Evolutionary conservation across 371 early-diverging fungal species (phyloP), one percentile per base, ranked within the genome.

Genomic region (Dichotomocladium elegans): DNA sequence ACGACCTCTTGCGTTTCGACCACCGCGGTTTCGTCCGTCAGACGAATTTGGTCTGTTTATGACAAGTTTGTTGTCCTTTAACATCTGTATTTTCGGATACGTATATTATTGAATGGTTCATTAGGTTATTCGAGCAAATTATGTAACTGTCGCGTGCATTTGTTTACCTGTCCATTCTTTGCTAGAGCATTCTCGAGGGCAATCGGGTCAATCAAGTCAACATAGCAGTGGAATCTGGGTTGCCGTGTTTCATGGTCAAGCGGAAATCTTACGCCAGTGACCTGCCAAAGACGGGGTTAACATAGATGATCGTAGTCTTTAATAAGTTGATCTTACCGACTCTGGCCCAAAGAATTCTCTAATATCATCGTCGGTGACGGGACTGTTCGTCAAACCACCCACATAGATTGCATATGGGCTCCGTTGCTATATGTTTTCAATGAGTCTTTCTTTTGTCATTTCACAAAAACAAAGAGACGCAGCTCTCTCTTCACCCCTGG

Each of bases 181-280:
- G 53, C 43, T 35, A 77, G 53, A 8, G 74, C 77, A 27, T 58
- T 54, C 17, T 77, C 77, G 31, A 77, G 57, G 0, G 74, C 63
- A 22, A 51, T 33, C 28, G 62, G 60, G 21, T 63, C 65, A 28
- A 53, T 44, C 41, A 77, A 69, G 22, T 77, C 74, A 12, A 77
- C 77, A 33, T 77, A 77, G 34, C 77, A 77, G 30, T 77, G 77
- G 10, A 70, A 53, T 50, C 69, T 77, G 35, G 66, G 74, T 42
- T 64, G 55, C 30, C 70, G 69, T 0, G 72, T 74, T 8, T 51
- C 57, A 2, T 52, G 64, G 48, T 74, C 77, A 30, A 73, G 41
- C 17, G 74, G 77, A 61, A 77, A 71, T 27, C 69, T 61, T n/a
- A 77, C 64, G 9, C 47, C 60, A 4, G 65, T 65, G 22, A 75